These are phyloP conservation scores for Penicillium daleae DNA, from an alignment of 495 filamentous ascomycete species.

Conservation along the genomic window DNA sequence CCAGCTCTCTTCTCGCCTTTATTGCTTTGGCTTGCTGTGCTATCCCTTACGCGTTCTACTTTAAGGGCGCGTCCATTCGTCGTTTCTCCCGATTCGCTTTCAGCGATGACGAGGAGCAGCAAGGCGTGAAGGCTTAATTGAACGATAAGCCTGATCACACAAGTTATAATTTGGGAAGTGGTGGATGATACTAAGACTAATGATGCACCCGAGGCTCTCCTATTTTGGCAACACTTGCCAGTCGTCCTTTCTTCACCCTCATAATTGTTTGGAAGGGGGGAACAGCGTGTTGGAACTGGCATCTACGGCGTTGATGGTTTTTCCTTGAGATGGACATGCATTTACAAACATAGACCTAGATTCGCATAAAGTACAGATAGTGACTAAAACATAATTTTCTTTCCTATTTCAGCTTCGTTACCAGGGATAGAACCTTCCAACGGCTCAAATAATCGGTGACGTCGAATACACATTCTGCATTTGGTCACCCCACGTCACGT, in stretches of 20 bases:
- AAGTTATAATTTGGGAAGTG: background rate
- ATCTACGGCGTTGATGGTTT: background rate
- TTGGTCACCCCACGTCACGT: conserved; percentile 32
- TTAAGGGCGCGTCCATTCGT: conserved; percentile 70
- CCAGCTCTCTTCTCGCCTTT: conserved; percentile 69
- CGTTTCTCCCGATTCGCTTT: conserved; percentile 68
- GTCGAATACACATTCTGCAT: conserved; percentile 26
- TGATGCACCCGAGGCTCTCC: background rate
- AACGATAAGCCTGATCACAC: background rate
- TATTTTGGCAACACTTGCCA: background rate
- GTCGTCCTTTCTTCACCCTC: background rate
- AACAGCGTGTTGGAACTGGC: background rate
- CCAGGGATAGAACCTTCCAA: background rate
- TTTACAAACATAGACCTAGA: conserved; percentile 4
- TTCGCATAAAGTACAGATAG: background rate
- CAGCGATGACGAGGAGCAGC: conserved; percentile 52
- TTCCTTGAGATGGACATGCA: background rate
- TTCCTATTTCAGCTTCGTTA: too few relatives aligned
- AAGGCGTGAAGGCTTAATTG: conserved; percentile 31
- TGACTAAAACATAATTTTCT: background rate
- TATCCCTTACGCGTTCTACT: conserved; percentile 79
- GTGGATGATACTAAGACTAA: background rate
- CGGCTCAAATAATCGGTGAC: conserved; percentile 14
- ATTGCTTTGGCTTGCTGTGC: conserved; percentile 71
- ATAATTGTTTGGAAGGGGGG: background rate